phyloP scores from a whole-genome alignment of 1,139 yeast species.

The Diutina mesorugosa region DNA sequence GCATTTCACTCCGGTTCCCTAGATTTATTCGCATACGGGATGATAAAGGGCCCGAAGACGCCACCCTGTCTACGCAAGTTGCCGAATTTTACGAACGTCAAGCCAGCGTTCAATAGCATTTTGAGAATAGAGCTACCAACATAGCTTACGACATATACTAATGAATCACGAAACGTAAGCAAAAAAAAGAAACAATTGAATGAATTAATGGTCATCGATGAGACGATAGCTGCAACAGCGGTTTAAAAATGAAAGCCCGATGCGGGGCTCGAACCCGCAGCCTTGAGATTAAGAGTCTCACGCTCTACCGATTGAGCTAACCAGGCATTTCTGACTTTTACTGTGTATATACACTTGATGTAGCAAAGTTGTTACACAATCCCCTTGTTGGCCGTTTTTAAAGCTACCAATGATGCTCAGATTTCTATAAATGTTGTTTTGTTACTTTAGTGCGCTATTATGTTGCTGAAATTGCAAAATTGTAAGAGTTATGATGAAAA shows the following conservation, averaged over 20 bases:
- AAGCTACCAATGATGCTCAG: too few relatives aligned
- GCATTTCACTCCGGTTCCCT: constrained; percentile 86
- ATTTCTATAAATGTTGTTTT: too few relatives aligned
- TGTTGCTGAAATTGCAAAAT: too few relatives aligned
- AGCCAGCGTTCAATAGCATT: constrained; percentile 21
- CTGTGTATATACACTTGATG: too few relatives aligned
- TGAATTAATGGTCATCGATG: too few relatives aligned
- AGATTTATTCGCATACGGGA: constrained; percentile 77
- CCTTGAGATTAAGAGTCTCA: constrained; percentile 18
- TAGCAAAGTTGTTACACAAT: too few relatives aligned
- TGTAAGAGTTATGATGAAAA: too few relatives aligned
- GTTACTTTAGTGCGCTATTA: too few relatives aligned
- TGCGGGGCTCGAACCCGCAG: constrained; percentile 4
- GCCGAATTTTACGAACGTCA: constrained; percentile 81
- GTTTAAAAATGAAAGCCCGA: background rate
- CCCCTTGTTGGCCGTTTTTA: too few relatives aligned
- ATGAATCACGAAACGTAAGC: background rate
- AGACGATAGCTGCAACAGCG: too few relatives aligned
- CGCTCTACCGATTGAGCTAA: constrained; percentile 12
- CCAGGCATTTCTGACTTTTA: constrained; percentile 5
- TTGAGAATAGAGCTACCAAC: background rate
- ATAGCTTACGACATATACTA: background rate
- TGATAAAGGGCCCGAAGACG: constrained; percentile 81
- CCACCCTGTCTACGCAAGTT: constrained; percentile 82
- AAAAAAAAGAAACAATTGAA: too few relatives aligned